These are phyloP conservation scores for Zygoascus flipseniorum DNA, from an alignment of 805 yeast species.

Conservation along the genomic window DNA sequence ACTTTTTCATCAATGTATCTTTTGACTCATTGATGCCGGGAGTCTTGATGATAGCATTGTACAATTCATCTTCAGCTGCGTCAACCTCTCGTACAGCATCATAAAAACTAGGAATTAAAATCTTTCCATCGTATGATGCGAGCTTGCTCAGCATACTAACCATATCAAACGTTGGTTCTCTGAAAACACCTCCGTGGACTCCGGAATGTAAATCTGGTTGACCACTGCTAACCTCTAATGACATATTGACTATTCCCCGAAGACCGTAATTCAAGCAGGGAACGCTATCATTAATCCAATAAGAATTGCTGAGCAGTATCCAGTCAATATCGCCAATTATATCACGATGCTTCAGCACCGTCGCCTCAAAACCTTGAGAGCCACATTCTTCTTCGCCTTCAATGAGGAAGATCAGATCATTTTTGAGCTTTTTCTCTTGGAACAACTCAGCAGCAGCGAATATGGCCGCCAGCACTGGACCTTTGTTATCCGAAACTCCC, in stretches of 20 bases:
- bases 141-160: constrained; percentile 62
- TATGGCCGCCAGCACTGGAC: constrained; percentile 81
- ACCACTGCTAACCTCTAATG: constrained; percentile 62
- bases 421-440: constrained; percentile 41
- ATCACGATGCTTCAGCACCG: constrained; percentile 42
- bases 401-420: constrained; percentile 73
- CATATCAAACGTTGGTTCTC: constrained; percentile 86
- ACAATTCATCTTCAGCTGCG: constrained; percentile 49
- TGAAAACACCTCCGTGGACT: constrained; percentile 84
- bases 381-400: constrained; percentile 98
- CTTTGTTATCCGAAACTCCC: constrained; percentile 92
- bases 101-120: constrained; percentile 61
- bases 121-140: constrained; percentile 43
- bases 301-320: constrained; percentile 82
- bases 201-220: constrained; percentile 92
- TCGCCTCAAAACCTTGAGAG: constrained; percentile 71
- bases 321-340: constrained; percentile 73
- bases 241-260: constrained; percentile 80
- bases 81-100: constrained; percentile 54
- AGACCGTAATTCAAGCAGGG: constrained; percentile 94
- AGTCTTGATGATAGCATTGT: constrained; percentile 48
- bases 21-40: constrained; percentile 26
- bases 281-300: constrained; percentile 82
- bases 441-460: constrained; percentile 74
- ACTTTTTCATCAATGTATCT: constrained; percentile 53